Evolutionary conservation across 345 rosid species (phyloP).

Genomic region (Arabidopsis suecica): DNA sequence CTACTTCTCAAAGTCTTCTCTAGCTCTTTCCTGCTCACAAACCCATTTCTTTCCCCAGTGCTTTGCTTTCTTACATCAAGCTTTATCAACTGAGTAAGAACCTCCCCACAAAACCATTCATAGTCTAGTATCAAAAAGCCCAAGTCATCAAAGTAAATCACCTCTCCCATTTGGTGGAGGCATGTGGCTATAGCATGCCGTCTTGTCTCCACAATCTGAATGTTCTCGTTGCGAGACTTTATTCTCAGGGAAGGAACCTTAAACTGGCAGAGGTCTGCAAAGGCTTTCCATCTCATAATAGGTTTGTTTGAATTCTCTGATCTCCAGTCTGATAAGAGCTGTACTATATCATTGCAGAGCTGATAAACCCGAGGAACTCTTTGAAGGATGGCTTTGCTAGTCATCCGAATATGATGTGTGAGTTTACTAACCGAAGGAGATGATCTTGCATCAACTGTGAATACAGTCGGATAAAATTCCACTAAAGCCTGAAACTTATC

Average conservation of each 20-base stretch:
- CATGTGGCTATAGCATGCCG: slow-evolving; percentile 81
- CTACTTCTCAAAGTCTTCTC: slow-evolving; percentile 78
- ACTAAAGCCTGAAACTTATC: slow-evolving; percentile 80
- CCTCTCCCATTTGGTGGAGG: slow-evolving; percentile 90
- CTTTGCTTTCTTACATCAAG: slow-evolving; percentile 69
- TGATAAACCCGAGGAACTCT: slow-evolving; percentile 91
- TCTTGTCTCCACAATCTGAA: slow-evolving; percentile 68
- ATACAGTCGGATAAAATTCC: slow-evolving; percentile 81
- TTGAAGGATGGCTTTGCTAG: slow-evolving; percentile 75
- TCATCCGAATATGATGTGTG: slow-evolving; percentile 70
- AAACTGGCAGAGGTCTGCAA: slow-evolving; percentile 78
- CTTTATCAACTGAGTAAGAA: slow-evolving; percentile 77
- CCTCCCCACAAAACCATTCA: slow-evolving; percentile 90
- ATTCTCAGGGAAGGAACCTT: slow-evolving; percentile 81
- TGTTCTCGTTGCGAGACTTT: slow-evolving; percentile 72
- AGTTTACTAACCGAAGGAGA: slow-evolving; percentile 80
- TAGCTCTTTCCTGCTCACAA: slow-evolving; percentile 70
- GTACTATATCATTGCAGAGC: slow-evolving; percentile 81
- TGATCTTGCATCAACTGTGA: slow-evolving; percentile 94
- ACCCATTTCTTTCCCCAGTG: slow-evolving; percentile 61
- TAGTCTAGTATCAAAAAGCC: slow-evolving; percentile 76
- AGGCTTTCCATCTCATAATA: slow-evolving; percentile 91
- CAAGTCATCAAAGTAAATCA: slow-evolving; percentile 78
- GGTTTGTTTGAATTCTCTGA: slow-evolving; percentile 74
- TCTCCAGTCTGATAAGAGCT: slow-evolving; percentile 86